Base-by-base conservation (phyloP, 441 rosid genomes). In the Jatropha multifida region DNA sequence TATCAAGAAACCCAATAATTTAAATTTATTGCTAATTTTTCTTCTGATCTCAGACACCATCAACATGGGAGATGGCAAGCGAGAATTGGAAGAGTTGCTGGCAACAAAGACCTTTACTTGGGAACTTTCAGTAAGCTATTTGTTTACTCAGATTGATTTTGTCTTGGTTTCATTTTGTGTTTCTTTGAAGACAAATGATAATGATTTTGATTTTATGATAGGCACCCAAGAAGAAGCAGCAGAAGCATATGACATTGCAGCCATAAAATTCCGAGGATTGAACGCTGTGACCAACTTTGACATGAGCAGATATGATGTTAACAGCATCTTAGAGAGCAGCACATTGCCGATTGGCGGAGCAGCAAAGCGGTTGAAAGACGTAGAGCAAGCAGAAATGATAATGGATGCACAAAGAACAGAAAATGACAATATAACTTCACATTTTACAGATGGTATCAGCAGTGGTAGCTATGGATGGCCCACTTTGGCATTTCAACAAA, bases 21-120 rank as follows among this genome's bases (percentile, higher is more conserved):
- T 14, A 12, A 54, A 54, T 27, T 42, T 48, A 26, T 54, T 23
- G 17, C 14, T 61, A 9, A 62, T 65, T 44, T 56, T 42, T 38
- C 3, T 20, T 46, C 4, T 7, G 4, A n/a, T 0, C 11, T 60
- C 77, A 94, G 98, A 84, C 99, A 95, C 78, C 98, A 95, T 83
- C 99, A 95, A 70, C 99, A 95, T 71, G 98, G 99, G 68, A 83
- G 99, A 69, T 95, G 99, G 98, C 99, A 94, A 76, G 98, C 98
- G 49, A 88, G 98, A 72, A 94, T 94, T 1, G 98, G 98, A 41
- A 89, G 99, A 82, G 99, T 95, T 42, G 99, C 99, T 1, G 99
- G 99, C 71, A 95, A 95, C 86, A 95, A 93, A 76, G 99, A 95
- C 76, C 98, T 95, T 71, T 95, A 95, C 71, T 89, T 95, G 40